Conservation (phyloP, 768 basidiomycete genomes). For the Amanita muscaria region DNA sequence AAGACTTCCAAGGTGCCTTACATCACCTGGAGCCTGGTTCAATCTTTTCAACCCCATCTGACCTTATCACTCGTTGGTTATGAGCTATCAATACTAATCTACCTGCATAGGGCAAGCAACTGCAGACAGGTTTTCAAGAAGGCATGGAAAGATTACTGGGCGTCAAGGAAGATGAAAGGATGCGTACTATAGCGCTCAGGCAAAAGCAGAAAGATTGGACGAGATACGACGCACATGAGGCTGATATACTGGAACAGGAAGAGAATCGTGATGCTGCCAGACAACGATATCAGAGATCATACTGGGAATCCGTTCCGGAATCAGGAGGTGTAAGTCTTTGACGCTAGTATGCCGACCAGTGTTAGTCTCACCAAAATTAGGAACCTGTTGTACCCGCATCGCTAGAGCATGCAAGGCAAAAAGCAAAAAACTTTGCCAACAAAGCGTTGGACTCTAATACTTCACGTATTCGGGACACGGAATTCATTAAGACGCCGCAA, state of each 20-base stretch:
- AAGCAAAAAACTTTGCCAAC: slow-evolving; percentile 27
- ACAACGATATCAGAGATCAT: slow-evolving; percentile 59
- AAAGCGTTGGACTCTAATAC: slow-evolving; percentile 30
- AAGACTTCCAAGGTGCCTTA: slow-evolving; percentile 56
- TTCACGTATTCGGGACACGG: slow-evolving; percentile 27
- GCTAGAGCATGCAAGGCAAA: slow-evolving; percentile 39
- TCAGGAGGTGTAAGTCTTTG: slow-evolving; percentile 42
- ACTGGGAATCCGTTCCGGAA: slow-evolving; percentile 75
- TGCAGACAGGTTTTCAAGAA: slow-evolving; percentile 72
- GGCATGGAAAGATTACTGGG: slow-evolving; percentile 80
- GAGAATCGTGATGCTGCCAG: slow-evolving; percentile 48
- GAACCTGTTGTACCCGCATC: slow-evolving; percentile 53
- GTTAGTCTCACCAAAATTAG: slow-evolving; percentile 25
- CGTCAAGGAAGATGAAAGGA: slow-evolving; percentile 26
- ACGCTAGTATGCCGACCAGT: slow-evolving; percentile 8
- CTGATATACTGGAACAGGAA: slow-evolving; percentile 52
- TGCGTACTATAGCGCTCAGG: background rate
- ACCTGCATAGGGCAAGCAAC: slow-evolving; percentile 38
- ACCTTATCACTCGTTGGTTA: slow-evolving; percentile 15
- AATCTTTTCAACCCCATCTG: slow-evolving; percentile 71
- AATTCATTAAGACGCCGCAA: slow-evolving; percentile 28
- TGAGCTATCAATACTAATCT: background rate
- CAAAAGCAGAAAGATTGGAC: slow-evolving; percentile 9
- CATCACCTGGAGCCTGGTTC: slow-evolving; percentile 54
- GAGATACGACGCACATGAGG: slow-evolving; percentile 45